phyloP scores from a whole-genome alignment of 352 stramenopile genomes.

The Globisporangium polare region DNA sequence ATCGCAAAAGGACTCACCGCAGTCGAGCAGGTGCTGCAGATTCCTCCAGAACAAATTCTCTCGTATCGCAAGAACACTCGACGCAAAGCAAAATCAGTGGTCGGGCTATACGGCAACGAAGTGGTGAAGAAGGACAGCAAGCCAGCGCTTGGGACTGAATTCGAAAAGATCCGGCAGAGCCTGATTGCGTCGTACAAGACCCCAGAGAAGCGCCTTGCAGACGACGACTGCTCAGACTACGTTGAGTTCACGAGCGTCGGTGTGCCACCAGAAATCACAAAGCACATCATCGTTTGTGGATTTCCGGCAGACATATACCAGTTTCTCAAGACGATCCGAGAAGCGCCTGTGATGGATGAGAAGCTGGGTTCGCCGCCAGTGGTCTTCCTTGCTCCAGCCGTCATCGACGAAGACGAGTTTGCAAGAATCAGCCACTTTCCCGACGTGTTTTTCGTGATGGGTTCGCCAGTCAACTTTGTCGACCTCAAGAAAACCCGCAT shows the following conservation, averaged over 20 bases:
- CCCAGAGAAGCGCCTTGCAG: conserved; percentile 21
- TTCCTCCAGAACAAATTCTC: conserved; percentile 67
- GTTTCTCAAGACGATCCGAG: conserved; percentile 70
- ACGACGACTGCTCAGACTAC: conserved; percentile 34
- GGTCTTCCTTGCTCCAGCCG: conserved; percentile 48
- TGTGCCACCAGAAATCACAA: conserved; percentile 32
- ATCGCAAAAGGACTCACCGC: conserved; percentile 54
- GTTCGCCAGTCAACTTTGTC: conserved; percentile 69
- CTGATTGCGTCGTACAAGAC: conserved; percentile 52
- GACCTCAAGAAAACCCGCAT: conserved; percentile 73
- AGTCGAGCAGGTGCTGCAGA: conserved; percentile 54
- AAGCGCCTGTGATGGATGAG: conserved; percentile 40
- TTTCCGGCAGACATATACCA: conserved; percentile 61
- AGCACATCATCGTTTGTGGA: conserved; percentile 70
- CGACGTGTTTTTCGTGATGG: conserved; percentile 63
- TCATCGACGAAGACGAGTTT: conserved; percentile 60
- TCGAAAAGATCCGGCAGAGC: conserved; percentile 53
- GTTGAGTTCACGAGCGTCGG: conserved; percentile 43
- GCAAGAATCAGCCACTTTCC: conserved; percentile 41
- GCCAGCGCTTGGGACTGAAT: conserved; percentile 49
- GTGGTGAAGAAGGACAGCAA: conserved; percentile 49
- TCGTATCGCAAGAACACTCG: conserved; percentile 71
- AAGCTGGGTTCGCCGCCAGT: conserved; percentile 36
- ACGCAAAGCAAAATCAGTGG: conserved; percentile 46
- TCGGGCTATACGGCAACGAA: conserved; percentile 24